These are phyloP conservation scores for Zychaea mexicana DNA, from an alignment of 371 early-diverging fungal genomes.

Conservation along the genomic window DNA sequence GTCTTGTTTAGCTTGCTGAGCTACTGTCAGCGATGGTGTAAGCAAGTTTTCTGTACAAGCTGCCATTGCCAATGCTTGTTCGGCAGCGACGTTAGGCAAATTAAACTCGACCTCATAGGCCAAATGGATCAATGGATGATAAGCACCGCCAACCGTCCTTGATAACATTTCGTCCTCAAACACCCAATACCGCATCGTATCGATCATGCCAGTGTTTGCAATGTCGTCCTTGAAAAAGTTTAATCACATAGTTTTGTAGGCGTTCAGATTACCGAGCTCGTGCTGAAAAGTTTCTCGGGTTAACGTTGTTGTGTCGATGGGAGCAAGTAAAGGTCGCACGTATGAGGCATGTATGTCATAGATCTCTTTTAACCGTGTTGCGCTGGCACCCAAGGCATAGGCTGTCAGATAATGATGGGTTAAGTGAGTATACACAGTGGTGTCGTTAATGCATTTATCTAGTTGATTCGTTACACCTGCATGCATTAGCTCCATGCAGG, in stretches of 20 bases:
- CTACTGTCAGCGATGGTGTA: background rate
- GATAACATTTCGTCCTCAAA: conserved; percentile 42
- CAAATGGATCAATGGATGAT: conserved; percentile 68
- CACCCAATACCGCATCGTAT: conserved; percentile 46
- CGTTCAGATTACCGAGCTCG: background rate
- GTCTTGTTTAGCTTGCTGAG: too few species aligned
- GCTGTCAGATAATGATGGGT: conserved; percentile 57
- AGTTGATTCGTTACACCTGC: too few species aligned
- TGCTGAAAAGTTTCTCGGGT: conserved; percentile 38
- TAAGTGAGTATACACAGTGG: conserved; percentile 36
- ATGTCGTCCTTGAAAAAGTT: conserved; percentile 48
- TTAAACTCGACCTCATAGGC: conserved; percentile 71
- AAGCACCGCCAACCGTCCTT: conserved; percentile 48
- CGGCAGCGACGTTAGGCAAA: conserved; percentile 53
- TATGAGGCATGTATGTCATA: conserved; percentile 43
- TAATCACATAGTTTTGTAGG: too few species aligned
- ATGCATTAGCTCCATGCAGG: background rate
- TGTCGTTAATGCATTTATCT: too few species aligned
- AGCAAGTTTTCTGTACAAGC: conserved; percentile 22
- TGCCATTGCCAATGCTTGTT: conserved; percentile 59
- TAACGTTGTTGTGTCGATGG: conserved; percentile 26
- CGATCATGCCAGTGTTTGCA: conserved; percentile 34
- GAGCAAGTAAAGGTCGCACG: conserved; percentile 34
- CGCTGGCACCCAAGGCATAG: conserved; percentile 52
- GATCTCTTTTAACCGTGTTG: conserved; percentile 46